Conservation (phyloP, 495 filamentous ascomycete species). For the Ramalina intermedia region DNA sequence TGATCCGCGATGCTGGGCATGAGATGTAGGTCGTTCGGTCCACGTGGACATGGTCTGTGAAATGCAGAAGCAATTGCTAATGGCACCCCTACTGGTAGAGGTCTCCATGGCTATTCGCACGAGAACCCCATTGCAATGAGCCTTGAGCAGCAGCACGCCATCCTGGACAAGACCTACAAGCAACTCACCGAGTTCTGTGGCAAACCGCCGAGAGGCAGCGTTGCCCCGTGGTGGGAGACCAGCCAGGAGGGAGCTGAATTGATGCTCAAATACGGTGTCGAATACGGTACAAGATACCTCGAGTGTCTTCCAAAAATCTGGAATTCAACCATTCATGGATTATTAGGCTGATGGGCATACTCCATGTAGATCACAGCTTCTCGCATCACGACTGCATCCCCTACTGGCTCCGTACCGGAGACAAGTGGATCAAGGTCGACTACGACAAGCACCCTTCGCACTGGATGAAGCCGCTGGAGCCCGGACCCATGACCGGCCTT, state of each 20-base stretch:
- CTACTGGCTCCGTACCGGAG: slow-evolving; percentile 48
- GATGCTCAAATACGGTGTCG: slow-evolving; percentile 51
- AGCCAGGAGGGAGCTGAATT: slow-evolving; percentile 51
- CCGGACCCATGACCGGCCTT: slow-evolving; percentile 37
- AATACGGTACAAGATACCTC: slow-evolving; percentile 29
- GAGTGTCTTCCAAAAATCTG: not conserved
- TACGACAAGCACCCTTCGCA: slow-evolving; percentile 41
- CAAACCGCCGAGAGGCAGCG: slow-evolving; percentile 56
- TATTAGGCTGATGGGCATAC: not conserved
- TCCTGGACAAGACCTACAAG: slow-evolving; percentile 62
- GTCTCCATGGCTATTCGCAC: slow-evolving; percentile 60
- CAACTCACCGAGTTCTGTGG: slow-evolving; percentile 61
- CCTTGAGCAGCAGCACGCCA: slow-evolving; percentile 56
- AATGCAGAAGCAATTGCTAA: not conserved
- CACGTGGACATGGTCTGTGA: not conserved
- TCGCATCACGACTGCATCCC: slow-evolving; percentile 52
- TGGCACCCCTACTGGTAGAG: slow-evolving; percentile 15
- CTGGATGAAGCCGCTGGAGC: slow-evolving; percentile 52
- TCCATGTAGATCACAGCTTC: slow-evolving; percentile 36
- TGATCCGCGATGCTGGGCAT: slow-evolving; percentile 60
- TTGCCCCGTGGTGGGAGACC: slow-evolving; percentile 54
- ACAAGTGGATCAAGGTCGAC: slow-evolving; percentile 49
- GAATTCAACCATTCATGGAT: not conserved
- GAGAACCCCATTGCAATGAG: slow-evolving; percentile 64
- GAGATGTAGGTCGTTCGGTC: slow-evolving; percentile 36